These are phyloP conservation scores for Microsporum canis DNA, from an alignment of 2,329 filamentous ascomycete genomes.

Conservation along the genomic window DNA sequence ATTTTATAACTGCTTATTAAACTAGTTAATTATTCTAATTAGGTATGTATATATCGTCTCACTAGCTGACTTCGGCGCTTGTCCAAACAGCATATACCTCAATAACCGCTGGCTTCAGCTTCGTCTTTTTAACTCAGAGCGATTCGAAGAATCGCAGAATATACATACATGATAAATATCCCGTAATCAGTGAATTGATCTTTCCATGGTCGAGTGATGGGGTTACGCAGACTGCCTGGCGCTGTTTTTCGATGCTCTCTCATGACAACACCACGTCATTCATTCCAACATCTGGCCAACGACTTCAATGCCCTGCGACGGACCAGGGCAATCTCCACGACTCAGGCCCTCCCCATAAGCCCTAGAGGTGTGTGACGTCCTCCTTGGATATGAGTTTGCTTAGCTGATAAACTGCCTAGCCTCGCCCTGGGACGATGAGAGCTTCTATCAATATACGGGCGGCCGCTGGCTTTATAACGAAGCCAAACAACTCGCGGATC, in stretches of 20 bases:
- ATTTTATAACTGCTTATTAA: no score
- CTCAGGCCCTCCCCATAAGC: background rate
- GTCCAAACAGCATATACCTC: no score
- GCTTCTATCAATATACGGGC: background rate
- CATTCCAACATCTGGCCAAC: background rate
- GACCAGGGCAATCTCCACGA: background rate
- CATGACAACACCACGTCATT: background rate
- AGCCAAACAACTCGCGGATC: constrained; percentile 3
- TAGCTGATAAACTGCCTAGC: background rate
- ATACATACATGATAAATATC: no score
- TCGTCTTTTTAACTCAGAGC: no score
- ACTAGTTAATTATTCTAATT: no score
- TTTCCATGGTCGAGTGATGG: no score
- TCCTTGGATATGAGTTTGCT: background rate
- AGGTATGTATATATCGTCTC: no score
- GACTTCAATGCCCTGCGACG: background rate
- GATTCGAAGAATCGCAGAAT: no score
- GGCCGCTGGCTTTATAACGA: constrained; percentile 8
- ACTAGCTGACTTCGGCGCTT: no score
- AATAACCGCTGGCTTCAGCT: no score
- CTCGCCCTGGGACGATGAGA: constrained; percentile 10
- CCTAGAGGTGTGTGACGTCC: background rate
- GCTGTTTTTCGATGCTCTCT: background rate
- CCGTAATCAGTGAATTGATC: no score
- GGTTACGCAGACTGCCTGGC: no score